These are phyloP conservation scores for Leptographium wingfieldii DNA, from an alignment of 2,329 filamentous ascomycete genomes.

Conservation along the genomic window DNA sequence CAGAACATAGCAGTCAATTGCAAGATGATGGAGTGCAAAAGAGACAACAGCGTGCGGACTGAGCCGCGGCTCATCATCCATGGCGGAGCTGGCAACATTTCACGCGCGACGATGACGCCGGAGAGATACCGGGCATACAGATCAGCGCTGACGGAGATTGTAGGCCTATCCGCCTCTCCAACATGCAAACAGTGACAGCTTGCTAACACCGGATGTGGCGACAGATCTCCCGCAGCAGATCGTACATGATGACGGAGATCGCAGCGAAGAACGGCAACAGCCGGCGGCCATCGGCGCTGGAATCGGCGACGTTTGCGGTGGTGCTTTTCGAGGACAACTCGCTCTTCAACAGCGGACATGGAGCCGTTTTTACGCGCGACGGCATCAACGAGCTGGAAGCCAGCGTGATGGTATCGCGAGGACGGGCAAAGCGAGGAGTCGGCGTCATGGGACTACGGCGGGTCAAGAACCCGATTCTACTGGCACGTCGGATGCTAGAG, in stretches of 20 bases:
- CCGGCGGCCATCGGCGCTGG: conserved; percentile 48
- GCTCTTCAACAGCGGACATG: conserved; percentile 74
- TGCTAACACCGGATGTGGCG: background rate
- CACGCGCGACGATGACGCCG: conserved; percentile 43
- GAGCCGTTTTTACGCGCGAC: conserved; percentile 74
- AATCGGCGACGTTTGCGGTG: conserved; percentile 65
- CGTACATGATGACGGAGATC: conserved; percentile 30
- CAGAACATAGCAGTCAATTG: background rate
- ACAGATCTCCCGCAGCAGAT: conserved; percentile 31
- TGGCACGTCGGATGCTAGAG: conserved; percentile 60
- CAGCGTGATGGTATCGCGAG: conserved; percentile 70
- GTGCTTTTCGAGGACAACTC: conserved; percentile 63
- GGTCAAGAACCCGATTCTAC: conserved; percentile 67
- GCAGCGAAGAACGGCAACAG: background rate
- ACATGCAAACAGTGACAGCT: too few relatives aligned
- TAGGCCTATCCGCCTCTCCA: conserved; percentile 18
- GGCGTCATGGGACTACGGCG: conserved; percentile 60
- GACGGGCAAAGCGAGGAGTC: conserved; percentile 61
- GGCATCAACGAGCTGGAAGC: conserved; percentile 80
- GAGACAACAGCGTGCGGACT: background rate
- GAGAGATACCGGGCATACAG: conserved; percentile 47
- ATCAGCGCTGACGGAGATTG: conserved; percentile 47
- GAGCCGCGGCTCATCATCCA: conserved; percentile 54
- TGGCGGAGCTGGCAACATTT: conserved; percentile 61
- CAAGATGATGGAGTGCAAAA: background rate